phyloP scores from a whole-genome alignment of 352 stramenopile genomes.

The Globisporangium echinulatum region DNA sequence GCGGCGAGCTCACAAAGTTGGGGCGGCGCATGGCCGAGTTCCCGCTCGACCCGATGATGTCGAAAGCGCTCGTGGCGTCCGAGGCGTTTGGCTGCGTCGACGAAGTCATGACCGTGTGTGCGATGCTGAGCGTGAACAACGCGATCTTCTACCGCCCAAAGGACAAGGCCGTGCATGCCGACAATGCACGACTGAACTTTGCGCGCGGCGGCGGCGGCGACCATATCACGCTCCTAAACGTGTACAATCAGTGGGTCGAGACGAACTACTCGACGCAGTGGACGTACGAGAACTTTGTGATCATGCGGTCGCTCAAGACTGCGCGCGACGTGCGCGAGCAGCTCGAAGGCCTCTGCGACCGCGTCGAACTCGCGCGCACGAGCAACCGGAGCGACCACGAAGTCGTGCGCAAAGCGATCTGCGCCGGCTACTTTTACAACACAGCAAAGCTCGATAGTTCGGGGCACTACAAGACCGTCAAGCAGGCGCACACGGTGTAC shows the following conservation, averaged over 20 bases:
- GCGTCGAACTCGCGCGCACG: conserved; percentile 94
- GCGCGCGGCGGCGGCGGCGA: conserved; percentile 95
- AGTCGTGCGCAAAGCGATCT: conserved; percentile 95
- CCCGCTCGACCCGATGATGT: conserved; percentile 93
- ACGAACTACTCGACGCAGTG: conserved; percentile 96
- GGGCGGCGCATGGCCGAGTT: conserved; percentile 95
- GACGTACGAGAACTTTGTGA: conserved; percentile 96
- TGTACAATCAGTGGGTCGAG: conserved; percentile 98
- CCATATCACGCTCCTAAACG: conserved; percentile 95
- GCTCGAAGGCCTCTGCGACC: conserved; percentile 97
- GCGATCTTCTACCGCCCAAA: conserved; percentile 99
- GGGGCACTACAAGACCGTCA: conserved; percentile 99
- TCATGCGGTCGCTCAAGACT: conserved; percentile 96
- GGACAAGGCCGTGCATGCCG: conserved; percentile 97
- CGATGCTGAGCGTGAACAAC: conserved; percentile 98
- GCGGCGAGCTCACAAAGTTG: conserved; percentile 97
- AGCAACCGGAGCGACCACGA: conserved; percentile 89
- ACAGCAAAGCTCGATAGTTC: conserved; percentile 94
- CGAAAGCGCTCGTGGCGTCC: conserved; percentile 88
- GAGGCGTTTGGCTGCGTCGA: conserved; percentile 90
- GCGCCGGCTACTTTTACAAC: conserved; percentile 99
- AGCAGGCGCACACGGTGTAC: conserved; percentile 95
- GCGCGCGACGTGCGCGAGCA: conserved; percentile 98
- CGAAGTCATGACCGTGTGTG: conserved; percentile 95
- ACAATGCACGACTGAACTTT: conserved; percentile 98